Percentiles rank a stretch among this genome's conserved stretches.
Evolutionary conservation across 768 basidiomycete species (phyloP).

Genomic region (Clitopilus passeckerianus): DNA sequence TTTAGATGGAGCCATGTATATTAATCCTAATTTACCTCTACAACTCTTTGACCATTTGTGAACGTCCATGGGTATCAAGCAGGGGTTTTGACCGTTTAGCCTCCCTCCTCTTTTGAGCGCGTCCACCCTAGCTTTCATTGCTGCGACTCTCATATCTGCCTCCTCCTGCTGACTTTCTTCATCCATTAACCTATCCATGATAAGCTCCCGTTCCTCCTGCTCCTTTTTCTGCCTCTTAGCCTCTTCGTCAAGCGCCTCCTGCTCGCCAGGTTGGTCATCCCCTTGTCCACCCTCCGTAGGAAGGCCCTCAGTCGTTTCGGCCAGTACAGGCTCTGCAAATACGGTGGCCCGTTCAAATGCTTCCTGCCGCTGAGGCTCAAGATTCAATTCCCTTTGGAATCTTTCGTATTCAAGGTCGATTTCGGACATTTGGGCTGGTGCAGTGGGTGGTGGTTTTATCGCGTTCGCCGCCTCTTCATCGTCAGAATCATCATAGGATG

Average conservation of each 20-base stretch:
- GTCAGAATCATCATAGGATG: conserved; percentile 36
- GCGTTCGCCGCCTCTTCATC: conserved; percentile 19
- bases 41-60: background rate
- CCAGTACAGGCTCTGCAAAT: conserved; percentile 58
- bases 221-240: conserved; percentile 46
- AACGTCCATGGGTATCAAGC: background rate
- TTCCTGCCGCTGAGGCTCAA: conserved; percentile 37
- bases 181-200: conserved; percentile 80
- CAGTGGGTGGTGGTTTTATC: conserved; percentile 7
- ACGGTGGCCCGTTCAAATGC: conserved; percentile 68
- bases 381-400: conserved; percentile 64
- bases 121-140: conserved; percentile 64
- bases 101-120: conserved; percentile 39
- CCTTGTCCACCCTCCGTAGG: conserved; percentile 25
- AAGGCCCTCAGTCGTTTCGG: conserved; percentile 43
- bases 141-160: conserved; percentile 68
- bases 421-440: conserved; percentile 17
- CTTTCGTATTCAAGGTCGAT: conserved; percentile 71
- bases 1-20: background rate
- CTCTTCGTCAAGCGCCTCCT: conserved; percentile 34
- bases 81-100: conserved; percentile 8
- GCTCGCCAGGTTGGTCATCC: conserved; percentile 18
- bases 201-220: conserved; percentile 73
- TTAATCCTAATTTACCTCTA: background rate
- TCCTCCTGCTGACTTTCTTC: conserved; percentile 88